These are phyloP conservation scores for Fusarium clavum DNA, from an alignment of 2,329 filamentous ascomycete genomes.

Conservation along the genomic window DNA sequence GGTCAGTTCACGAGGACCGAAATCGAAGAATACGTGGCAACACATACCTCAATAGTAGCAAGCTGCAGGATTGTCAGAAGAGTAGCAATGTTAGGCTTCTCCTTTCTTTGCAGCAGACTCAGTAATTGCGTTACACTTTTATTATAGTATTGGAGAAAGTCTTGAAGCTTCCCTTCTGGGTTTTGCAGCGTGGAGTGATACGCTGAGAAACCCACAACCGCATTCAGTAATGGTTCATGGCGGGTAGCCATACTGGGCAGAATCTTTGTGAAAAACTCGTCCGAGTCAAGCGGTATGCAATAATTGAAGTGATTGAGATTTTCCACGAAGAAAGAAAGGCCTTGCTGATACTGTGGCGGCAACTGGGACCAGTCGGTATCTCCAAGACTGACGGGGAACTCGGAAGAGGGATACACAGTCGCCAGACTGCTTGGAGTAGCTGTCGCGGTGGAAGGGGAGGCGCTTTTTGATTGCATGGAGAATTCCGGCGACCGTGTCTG, in stretches of 20 bases:
- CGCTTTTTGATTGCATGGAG: conserved; percentile 57
- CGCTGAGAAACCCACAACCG: conserved; percentile 86
- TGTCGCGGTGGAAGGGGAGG: conserved; percentile 65
- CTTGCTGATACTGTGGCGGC: conserved; percentile 78
- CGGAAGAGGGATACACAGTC: conserved; percentile 47
- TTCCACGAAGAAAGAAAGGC: conserved; percentile 81
- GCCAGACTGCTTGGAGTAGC: conserved; percentile 49
- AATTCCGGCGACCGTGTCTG: conserved; percentile 27
- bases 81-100: conserved; percentile 78
- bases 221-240: conserved; percentile 84
- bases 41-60: conserved; percentile 86
- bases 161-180: conserved; percentile 77
- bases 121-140: conserved; percentile 84
- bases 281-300: conserved; percentile 76
- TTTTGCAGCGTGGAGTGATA: conserved; percentile 83
- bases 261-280: conserved; percentile 78
- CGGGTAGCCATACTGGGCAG: conserved; percentile 78
- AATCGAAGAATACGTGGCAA: conserved; percentile 5
- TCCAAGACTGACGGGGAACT: conserved; percentile 43
- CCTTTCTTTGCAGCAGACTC: conserved; percentile 74
- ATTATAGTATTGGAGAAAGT: conserved; percentile 92
- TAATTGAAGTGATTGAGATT: conserved; percentile 87
- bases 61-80: conserved; percentile 90
- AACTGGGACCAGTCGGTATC: conserved; percentile 67
- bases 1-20: conserved; percentile 23